These are phyloP conservation scores for Mycena kentingensis DNA, from an alignment of 768 basidiomycete genomes.

Conservation along the genomic window DNA sequence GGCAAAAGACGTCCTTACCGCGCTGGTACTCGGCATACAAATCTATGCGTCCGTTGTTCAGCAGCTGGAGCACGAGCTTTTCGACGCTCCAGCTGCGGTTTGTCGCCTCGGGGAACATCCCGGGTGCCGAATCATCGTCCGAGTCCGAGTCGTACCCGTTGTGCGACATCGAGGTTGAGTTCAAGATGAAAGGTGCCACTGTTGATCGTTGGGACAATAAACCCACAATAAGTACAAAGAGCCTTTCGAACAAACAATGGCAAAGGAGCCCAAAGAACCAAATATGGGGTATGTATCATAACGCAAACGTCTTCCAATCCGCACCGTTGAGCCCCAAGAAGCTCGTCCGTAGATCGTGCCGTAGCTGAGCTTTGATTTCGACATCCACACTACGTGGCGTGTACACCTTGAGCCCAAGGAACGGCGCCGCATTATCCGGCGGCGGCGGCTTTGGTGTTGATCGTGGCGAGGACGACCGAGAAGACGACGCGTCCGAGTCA, in stretches of 20 bases:
- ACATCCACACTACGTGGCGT: constrained; percentile 20
- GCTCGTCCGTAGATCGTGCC: constrained; percentile 19
- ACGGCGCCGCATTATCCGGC: constrained; percentile 8
- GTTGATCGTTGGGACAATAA: too few species aligned
- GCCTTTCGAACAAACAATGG: too few species aligned
- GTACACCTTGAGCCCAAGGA: constrained; percentile 27
- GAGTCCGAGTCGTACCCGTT: neutral
- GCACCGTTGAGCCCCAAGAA: constrained; percentile 10
- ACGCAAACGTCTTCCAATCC: constrained; percentile 14
- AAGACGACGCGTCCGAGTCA: neutral
- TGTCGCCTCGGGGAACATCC: neutral
- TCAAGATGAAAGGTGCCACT: too few species aligned
- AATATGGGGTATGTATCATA: too few species aligned
- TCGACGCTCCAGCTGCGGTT: neutral
- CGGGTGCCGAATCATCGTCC: neutral
- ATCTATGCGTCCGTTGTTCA: neutral
- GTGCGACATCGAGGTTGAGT: too few species aligned
- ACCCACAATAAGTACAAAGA: too few species aligned
- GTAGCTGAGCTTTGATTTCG: constrained; percentile 24
- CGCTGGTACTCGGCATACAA: neutral
- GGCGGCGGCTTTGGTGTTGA: neutral
- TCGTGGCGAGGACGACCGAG: neutral
- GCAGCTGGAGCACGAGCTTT: neutral
- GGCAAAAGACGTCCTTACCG: neutral
- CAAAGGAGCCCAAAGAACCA: too few species aligned